Evolutionary conservation across 805 yeast genomes (phyloP), one percentile per base, ranked within the genome.

Genomic region (Cyberlindnera samutprakarnensis): DNA sequence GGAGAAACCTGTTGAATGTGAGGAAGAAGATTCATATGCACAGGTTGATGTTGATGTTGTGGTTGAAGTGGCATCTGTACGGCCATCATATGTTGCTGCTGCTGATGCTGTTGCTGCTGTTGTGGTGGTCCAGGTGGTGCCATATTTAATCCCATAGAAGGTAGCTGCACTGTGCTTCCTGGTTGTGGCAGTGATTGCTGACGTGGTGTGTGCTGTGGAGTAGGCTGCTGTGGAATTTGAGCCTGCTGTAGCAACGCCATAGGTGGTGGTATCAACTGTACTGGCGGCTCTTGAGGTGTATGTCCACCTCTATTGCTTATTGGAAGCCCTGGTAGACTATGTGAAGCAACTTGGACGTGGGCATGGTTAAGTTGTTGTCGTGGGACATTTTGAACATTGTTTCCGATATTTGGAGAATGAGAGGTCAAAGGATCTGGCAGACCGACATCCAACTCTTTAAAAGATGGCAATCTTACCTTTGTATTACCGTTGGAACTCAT

Each of bases 401-500:
- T n/a, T n/a, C n/a, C n/a, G n/a, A n/a, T n/a, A n/a, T n/a, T n/a
- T n/a, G n/a, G n/a, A n/a, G n/a, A n/a, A n/a, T n/a, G n/a, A n/a
- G n/a, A n/a, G n/a, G n/a, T n/a, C n/a, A n/a, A 20, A 8, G 20
- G 25, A 5, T 26, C 34, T 9, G 32, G 32, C 12, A 39, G 24
- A 6, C 44, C 42, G 14, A 32, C 37, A 19, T 44, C 41, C 20
- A 43, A 41, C 28, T 43, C 47, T 23, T 25, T 38, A 25, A 43
- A 40, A 12, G 47, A 43, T 18, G 47, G 47, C 18, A 43, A 36
- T 23, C 25, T 38, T 27, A 43, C 38, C 27, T 34, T 37, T n/a
- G n/a, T n/a, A n/a, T n/a, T n/a, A n/a, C n/a, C n/a, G n/a, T n/a
- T n/a, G n/a, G n/a, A n/a, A n/a, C n/a, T n/a, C n/a, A n/a, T n/a